Base-by-base conservation (phyloP, 139 green algal species). In the Chara braunii region DNA sequence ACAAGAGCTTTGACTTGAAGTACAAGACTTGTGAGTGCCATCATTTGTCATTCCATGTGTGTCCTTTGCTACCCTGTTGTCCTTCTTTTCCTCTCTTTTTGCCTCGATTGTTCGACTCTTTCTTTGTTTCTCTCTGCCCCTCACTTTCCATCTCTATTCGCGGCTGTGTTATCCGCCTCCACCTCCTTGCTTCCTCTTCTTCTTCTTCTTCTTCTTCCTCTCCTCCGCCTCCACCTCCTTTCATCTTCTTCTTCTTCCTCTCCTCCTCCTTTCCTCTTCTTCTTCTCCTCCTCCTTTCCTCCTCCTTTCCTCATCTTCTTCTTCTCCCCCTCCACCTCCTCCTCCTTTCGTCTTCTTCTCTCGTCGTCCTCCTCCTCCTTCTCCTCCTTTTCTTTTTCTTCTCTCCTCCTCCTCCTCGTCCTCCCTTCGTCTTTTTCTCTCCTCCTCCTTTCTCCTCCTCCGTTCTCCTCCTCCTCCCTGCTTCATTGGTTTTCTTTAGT, bases 21-120 rank as follows among this genome's bases (percentile, higher is more conserved):
- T 71, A 67, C 52, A 71, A 71, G 52, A 71, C 64, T 28, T n/a
- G 61, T 71, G 61, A 72, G 52, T 71, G 26, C 40, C 18, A 48
- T 18, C 40, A 23, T 14, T 14, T 34, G 14, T n/a, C 40, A 23
- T 56, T 34, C 50, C 40, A 48, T 11, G 34, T 26, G 11, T 7
- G 33, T 60, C 4, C 23, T 51, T 43, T 44, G n/a, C 52, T 14
- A 32, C 52, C 11, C 23, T 60, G 8, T 60, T 34, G 33, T n/a
- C 52, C 7, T 60, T 7, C 7, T 34, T 60, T 5, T 34, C n/a
- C 30, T 64, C 23, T 9, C 28, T 64, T 23, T 5, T 5, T 61
- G 52, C 12, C 8, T 61, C 4, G 7, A 56, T 26, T 56, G 45
- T 8, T 8, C 6, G 33, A 28, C 45, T 37, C 7, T 6, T 26